These are phyloP conservation scores for Acer yangbiense DNA, from an alignment of 345 rosid species.

Conservation along the genomic window DNA sequence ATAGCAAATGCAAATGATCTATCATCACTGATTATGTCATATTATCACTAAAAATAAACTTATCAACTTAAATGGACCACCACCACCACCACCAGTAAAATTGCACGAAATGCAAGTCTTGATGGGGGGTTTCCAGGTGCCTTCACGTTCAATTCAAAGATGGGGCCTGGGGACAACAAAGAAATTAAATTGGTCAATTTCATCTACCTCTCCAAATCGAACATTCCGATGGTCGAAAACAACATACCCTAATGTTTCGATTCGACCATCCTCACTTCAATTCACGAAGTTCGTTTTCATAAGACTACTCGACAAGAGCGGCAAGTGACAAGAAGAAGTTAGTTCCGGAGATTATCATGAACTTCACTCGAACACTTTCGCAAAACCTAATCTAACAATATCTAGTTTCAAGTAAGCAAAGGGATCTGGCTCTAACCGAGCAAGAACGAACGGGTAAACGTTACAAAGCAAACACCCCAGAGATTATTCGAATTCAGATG, in stretches of 20 bases:
- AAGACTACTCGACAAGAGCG: no score
- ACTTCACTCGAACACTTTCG: no score
- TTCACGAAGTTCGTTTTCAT: no score
- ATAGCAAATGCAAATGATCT: background rate
- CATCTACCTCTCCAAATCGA: background rate
- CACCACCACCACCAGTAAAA: background rate
- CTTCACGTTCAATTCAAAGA: constrained; percentile 16
- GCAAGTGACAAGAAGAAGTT: no score
- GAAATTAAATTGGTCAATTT: background rate
- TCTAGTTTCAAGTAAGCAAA: no score
- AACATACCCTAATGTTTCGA: background rate
- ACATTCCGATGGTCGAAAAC: background rate
- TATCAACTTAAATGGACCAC: background rate
- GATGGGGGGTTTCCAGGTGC: constrained; percentile 3
- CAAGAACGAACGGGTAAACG: no score
- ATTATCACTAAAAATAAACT: background rate
- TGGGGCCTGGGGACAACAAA: background rate
- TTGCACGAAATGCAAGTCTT: background rate
- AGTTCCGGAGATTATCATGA: no score
- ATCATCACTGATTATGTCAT: background rate
- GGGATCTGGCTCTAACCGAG: no score
- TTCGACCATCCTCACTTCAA: background rate
- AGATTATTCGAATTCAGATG: no score
- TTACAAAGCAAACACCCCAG: no score
- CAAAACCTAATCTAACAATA: no score